These are phyloP conservation scores for Boletus sp. DNA, from an alignment of 768 basidiomycete species.

Conservation along the genomic window DNA sequence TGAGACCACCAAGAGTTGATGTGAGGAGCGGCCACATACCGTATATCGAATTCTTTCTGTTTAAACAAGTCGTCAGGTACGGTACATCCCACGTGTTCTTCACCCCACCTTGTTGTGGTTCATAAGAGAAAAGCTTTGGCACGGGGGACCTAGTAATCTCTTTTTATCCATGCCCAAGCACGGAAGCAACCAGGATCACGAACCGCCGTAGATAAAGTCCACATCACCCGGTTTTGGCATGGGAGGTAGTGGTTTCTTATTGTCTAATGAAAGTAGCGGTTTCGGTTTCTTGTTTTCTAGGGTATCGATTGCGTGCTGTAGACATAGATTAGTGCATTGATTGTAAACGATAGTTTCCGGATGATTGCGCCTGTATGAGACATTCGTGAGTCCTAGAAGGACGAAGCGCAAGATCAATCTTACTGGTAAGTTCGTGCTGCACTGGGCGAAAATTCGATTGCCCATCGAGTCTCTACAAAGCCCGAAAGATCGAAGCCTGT, in stretches of 20 bases:
- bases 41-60: constrained; percentile 58
- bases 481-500: constrained; percentile 61
- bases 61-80: constrained; percentile 1
- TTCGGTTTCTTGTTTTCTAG: constrained; percentile 39
- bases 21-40: constrained; percentile 34
- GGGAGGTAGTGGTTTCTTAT: constrained; percentile 34
- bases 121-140: constrained; percentile 66
- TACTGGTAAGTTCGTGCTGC: constrained; percentile 66
- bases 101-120: constrained; percentile 56
- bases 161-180: background rate
- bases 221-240: constrained; percentile 61
- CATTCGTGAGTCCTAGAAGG: background rate
- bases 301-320: constrained; percentile 54
- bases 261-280: constrained; percentile 41
- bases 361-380: constrained; percentile 54
- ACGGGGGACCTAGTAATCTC: constrained; percentile 58
- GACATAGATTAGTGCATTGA: constrained; percentile 56
- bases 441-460: constrained; percentile 60
- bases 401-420: constrained; percentile 13
- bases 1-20: background rate
- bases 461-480: constrained; percentile 63
- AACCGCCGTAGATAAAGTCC: constrained; percentile 74
- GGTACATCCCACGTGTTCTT: background rate
- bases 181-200: constrained; percentile 15
- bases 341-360: constrained; percentile 58